A percentile compares a stretch with the other conserved stretches of the same genome.
phyloP scores from a whole-genome alignment of 495 filamentous ascomycete species.

The Neurospora africana region DNA sequence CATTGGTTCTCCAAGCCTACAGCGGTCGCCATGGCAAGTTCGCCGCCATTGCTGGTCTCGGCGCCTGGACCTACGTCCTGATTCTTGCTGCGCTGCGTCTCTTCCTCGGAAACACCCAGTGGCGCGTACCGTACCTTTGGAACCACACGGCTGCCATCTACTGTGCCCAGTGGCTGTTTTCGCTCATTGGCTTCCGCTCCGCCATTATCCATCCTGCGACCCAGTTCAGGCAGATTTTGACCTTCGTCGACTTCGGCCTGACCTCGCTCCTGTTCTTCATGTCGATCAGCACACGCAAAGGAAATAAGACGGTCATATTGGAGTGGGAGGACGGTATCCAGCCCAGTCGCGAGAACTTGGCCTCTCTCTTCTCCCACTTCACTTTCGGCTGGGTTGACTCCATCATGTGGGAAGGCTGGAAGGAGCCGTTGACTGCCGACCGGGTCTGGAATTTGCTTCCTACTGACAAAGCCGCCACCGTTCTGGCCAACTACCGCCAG shows the following conservation, averaged over 20 bases:
- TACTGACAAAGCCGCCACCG: slow-evolving; percentile 71
- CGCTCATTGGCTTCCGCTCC: slow-evolving; percentile 69
- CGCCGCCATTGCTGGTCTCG: slow-evolving; percentile 53
- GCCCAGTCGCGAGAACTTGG: slow-evolving; percentile 73
- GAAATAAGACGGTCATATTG: slow-evolving; percentile 79
- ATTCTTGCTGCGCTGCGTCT: slow-evolving; percentile 64
- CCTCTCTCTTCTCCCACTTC: slow-evolving; percentile 76
- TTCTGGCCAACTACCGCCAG: slow-evolving; percentile 75
- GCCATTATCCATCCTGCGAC: slow-evolving; percentile 68
- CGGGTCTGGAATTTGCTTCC: slow-evolving; percentile 88
- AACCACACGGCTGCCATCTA: slow-evolving; percentile 90
- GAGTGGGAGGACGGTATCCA: slow-evolving; percentile 80
- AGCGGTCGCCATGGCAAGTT: slow-evolving; percentile 25
- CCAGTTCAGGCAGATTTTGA: slow-evolving; percentile 47
- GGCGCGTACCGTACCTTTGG: slow-evolving; percentile 69
- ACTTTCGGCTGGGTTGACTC: slow-evolving; percentile 88
- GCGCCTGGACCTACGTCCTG: slow-evolving; percentile 74
- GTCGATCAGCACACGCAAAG: slow-evolving; percentile 72
- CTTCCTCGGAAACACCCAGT: slow-evolving; percentile 55
- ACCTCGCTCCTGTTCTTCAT: slow-evolving; percentile 63
- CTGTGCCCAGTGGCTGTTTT: slow-evolving; percentile 68
- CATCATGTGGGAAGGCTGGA: slow-evolving; percentile 85
- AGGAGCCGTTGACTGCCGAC: slow-evolving; percentile 65
- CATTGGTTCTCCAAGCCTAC: slow-evolving; percentile 37
- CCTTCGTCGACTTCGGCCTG: slow-evolving; percentile 61